Evolutionary conservation across 495 filamentous ascomycete genomes (phyloP), one percentile per base, ranked within the genome.

Genomic region (Collariella sp.): DNA sequence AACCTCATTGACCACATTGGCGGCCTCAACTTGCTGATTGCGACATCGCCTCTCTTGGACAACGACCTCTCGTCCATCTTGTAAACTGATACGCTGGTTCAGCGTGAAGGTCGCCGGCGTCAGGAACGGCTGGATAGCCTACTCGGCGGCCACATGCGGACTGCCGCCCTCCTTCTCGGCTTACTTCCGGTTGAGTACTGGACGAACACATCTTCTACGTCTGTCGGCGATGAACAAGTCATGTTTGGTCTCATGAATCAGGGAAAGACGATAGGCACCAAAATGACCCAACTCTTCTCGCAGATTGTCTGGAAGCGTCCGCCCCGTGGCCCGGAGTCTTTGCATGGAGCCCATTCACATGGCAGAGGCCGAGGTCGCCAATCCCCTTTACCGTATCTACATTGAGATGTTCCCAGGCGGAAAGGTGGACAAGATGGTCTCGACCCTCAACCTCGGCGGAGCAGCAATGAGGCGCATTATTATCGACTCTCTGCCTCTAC

Each of bases 171-270:
- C 0, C 63, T 67, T 3, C 54, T 67, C 34, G 63, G 60, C 20
- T 18, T 67, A 2, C 19, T 38, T 11, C 63, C 58, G 18, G 46
- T 64, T 35, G 58, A 67, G 24, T 58, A 58, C 35, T 66, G 54
- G 63, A 63, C 63, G 3, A 62, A 67, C 35, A 63, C 65, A n/a
- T 57, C 60, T 7, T 46, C 58, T 3, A 46, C 53, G 5, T 65
- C 63, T 15, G 55, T 33, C 24, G 53, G 58, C 11, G 57, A 61
- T 18, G 60, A 67, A 24, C 6, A 55, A 13, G 9, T 61, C 13
- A n/a, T 59, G 1, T 42, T 50, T 41, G 15, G 18, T 16, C 1
- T 51, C 20, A 16, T n/a, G 15, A 0, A 3, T 10, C 57, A 34
- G 26, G 23, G 16, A 55, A 22, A 7, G 44, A 29, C 16, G 54